phyloP scores from a whole-genome alignment of 2,329 filamentous ascomycete species.

The Aureobasidium zeae region DNA sequence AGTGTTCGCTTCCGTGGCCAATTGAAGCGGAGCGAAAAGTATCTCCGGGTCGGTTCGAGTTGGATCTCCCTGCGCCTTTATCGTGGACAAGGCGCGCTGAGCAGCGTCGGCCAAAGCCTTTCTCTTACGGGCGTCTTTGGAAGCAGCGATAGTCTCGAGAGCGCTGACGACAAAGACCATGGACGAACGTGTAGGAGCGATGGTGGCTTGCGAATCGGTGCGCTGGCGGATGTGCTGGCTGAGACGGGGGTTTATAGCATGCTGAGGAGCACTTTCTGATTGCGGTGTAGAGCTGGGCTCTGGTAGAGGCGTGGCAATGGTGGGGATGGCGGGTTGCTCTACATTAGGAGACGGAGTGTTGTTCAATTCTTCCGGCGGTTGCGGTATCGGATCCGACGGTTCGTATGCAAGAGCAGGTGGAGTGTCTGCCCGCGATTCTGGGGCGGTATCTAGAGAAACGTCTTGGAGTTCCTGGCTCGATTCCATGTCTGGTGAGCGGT shows the following conservation, averaged over 20 bases:
- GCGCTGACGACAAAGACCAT: conserved; percentile 93
- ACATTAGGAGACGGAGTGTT: neutral
- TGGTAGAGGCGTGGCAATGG: neutral
- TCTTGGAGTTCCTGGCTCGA: conserved; percentile 13
- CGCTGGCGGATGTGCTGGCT: conserved; percentile 33
- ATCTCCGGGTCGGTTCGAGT: conserved; percentile 80
- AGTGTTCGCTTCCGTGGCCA: conserved; percentile 80
- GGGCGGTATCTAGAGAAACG: conserved; percentile 1
- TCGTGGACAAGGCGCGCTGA: conserved; percentile 70
- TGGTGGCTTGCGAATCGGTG: conserved; percentile 54
- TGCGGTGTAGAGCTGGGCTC: conserved; percentile 1
- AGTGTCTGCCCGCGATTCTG: neutral
- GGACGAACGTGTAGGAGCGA: conserved; percentile 62
- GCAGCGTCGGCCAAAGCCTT: conserved; percentile 76
- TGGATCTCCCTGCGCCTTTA: conserved; percentile 69
- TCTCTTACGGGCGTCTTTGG: conserved; percentile 81
- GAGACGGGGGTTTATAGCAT: conserved; percentile 3
- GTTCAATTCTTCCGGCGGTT: neutral
- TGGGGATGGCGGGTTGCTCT: neutral
- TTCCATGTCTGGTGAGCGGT: neutral
- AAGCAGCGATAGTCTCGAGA: conserved; percentile 80
- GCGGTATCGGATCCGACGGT: neutral
- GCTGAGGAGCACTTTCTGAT: neutral
- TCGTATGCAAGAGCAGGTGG: conserved; percentile 3
- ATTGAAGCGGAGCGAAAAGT: conserved; percentile 80